Conservation (phyloP, 768 basidiomycete genomes). For the Cyclocybe aegerita region DNA sequence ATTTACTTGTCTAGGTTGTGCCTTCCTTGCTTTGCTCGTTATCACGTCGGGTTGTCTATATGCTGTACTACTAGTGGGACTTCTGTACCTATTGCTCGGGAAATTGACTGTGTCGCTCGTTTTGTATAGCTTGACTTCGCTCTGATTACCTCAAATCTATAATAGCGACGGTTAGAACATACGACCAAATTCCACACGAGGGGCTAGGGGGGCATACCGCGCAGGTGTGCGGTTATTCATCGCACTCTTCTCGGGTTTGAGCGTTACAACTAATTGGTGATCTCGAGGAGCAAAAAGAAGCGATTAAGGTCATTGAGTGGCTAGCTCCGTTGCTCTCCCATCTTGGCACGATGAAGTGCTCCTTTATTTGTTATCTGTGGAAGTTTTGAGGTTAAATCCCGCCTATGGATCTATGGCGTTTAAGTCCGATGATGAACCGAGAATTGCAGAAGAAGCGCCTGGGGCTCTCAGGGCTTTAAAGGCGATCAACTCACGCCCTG, state of each 20-base stretch:
- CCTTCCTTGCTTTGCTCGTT: too few relatives aligned
- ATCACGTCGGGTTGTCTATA: too few relatives aligned
- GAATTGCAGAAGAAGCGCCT: slow-evolving; percentile 11
- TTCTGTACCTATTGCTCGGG: background rate
- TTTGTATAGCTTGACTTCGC: background rate
- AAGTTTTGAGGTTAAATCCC: background rate
- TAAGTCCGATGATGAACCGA: slow-evolving; percentile 27
- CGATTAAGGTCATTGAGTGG: slow-evolving; percentile 26
- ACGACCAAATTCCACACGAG: too few relatives aligned
- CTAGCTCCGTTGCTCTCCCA: slow-evolving; percentile 20
- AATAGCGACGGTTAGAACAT: too few relatives aligned
- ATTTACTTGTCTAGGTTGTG: background rate
- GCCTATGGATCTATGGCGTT: background rate
- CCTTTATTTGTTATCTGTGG: background rate
- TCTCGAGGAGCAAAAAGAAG: slow-evolving; percentile 24
- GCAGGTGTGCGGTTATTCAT: background rate
- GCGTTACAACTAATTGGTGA: slow-evolving; percentile 4
- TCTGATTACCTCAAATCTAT: too few relatives aligned
- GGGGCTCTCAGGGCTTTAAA: slow-evolving; percentile 15
- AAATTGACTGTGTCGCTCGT: background rate
- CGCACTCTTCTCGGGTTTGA: slow-evolving; percentile 11
- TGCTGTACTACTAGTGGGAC: background rate
- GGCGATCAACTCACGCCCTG: slow-evolving; percentile 7
- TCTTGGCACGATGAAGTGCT: slow-evolving; percentile 18
- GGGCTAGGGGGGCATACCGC: background rate